phyloP scores from a whole-genome alignment of 768 basidiomycete genomes.

The Phaeotremella fagi region DNA sequence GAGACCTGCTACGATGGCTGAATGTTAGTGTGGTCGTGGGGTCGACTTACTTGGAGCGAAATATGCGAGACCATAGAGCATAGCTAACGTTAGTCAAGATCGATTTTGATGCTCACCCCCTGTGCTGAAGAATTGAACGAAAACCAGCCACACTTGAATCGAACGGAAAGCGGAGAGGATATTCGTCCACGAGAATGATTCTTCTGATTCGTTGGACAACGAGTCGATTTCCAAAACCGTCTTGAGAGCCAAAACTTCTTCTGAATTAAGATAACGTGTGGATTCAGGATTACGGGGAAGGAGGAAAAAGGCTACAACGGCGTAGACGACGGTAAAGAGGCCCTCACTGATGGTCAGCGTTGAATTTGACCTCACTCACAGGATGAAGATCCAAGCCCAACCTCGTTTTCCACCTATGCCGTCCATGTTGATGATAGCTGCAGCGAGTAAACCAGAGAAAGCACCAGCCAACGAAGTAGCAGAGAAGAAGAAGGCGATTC shows the following conservation, averaged over 20 bases:
- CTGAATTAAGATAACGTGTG: slow-evolving; percentile 55
- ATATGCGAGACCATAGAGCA: slow-evolving; percentile 23
- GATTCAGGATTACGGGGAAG: slow-evolving; percentile 53
- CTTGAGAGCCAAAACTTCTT: slow-evolving; percentile 44
- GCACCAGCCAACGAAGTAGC: slow-evolving; percentile 39
- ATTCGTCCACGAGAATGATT: slow-evolving; percentile 1
- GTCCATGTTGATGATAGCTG: slow-evolving; percentile 40
- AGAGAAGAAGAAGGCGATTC: slow-evolving; percentile 40
- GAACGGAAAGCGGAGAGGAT: slow-evolving; percentile 12
- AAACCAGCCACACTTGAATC: slow-evolving; percentile 23
- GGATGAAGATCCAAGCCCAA: slow-evolving; percentile 40
- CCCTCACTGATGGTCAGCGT: slow-evolving; percentile 54
- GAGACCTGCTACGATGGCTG: slow-evolving; percentile 24
- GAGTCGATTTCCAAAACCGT: slow-evolving; percentile 27
- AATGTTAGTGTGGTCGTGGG: background rate
- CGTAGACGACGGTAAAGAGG: slow-evolving; percentile 60
- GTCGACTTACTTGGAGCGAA: slow-evolving; percentile 25
- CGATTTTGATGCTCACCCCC: slow-evolving; percentile 12
- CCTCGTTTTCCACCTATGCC: slow-evolving; percentile 47
- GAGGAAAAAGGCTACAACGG: slow-evolving; percentile 54
- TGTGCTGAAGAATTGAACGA: slow-evolving; percentile 20
- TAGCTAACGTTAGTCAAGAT: slow-evolving; percentile 9
- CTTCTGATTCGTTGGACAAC: slow-evolving; percentile 47
- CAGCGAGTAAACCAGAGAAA: slow-evolving; percentile 51
- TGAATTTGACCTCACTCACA: slow-evolving; percentile 7